A percentile compares a stretch with the other conserved stretches of the same genome.
Conservation (phyloP, 805 yeast species). For the Spathaspora arborariae region DNA sequence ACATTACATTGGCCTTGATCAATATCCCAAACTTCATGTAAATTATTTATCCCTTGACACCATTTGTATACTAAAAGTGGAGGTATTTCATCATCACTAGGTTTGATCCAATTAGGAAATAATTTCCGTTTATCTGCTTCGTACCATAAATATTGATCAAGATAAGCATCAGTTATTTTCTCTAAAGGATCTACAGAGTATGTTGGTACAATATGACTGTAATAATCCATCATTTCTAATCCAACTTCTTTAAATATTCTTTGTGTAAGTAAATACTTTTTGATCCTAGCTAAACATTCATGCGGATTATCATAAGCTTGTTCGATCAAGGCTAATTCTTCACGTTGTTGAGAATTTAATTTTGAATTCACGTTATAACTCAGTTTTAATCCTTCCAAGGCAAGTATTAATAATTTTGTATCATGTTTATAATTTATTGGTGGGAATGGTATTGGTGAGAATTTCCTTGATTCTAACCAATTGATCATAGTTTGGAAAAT, state of each 20-base stretch:
- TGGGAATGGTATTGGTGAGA: constrained; percentile 89
- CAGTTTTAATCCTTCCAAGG: constrained; percentile 84
- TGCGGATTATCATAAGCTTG: constrained; percentile 97
- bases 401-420: constrained; percentile 82
- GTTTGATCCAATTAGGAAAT: constrained; percentile 96
- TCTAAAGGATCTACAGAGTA: constrained; percentile 88
- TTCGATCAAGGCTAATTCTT: constrained; percentile 88
- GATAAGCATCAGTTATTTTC: constrained; percentile 91
- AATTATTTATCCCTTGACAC: constrained; percentile 86
- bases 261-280: constrained; percentile 78
- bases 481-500: constrained; percentile 83
- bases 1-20: constrained; percentile 74
- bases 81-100: constrained; percentile 90
- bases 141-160: constrained; percentile 95
- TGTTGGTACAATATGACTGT: constrained; percentile 79
- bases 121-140: constrained; percentile 84
- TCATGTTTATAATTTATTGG: constrained; percentile 90
- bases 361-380: constrained; percentile 64
- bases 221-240: constrained; percentile 87
- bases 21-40: constrained; percentile 76
- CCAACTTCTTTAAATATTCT: constrained; percentile 88
- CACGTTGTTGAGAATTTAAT: constrained; percentile 81
- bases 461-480: constrained; percentile 84
- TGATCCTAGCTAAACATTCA: constrained; percentile 81
- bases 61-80: constrained; percentile 90